Evolutionary conservation across 306 rosid species (phyloP).

Genomic region (Trifolium subterraneum): DNA sequence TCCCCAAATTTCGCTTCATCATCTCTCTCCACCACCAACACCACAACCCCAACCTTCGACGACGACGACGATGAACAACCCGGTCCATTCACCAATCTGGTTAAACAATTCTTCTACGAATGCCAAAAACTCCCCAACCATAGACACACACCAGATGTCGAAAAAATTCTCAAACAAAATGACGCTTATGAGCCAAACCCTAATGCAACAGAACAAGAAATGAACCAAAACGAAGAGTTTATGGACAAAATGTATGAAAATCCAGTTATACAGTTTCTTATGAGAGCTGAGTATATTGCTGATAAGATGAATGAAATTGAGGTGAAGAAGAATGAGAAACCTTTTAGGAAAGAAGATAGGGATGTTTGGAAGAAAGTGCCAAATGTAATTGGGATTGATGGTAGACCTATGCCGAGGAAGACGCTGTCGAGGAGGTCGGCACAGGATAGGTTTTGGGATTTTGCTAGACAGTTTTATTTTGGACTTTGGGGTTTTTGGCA

Average conservation of each 20-base stretch:
- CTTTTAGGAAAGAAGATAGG: slow-evolving; percentile 64
- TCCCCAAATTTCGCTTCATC: slow-evolving; percentile 70
- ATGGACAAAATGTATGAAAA: slow-evolving; percentile 52
- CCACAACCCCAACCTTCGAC: slow-evolving; percentile 37
- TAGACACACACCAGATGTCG: slow-evolving; percentile 80
- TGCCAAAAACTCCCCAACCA: slow-evolving; percentile 65
- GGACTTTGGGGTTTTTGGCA: slow-evolving; percentile 91
- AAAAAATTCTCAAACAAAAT: slow-evolving; percentile 59
- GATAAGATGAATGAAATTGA: slow-evolving; percentile 67
- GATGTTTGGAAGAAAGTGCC: slow-evolving; percentile 76
- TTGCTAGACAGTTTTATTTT: slow-evolving; percentile 74
- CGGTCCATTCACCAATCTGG: slow-evolving; percentile 57
- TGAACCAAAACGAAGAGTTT: slow-evolving; percentile 59
- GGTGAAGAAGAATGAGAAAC: slow-evolving; percentile 66
- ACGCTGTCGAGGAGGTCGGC: slow-evolving; percentile 55
- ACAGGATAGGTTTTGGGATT: slow-evolving; percentile 86
- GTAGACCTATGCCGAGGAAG: slow-evolving; percentile 88
- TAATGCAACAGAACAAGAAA: slow-evolving; percentile 70
- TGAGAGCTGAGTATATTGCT: slow-evolving; percentile 61
- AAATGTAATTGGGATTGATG: slow-evolving; percentile 72
- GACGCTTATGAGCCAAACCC: slow-evolving; percentile 58
- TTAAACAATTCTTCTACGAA: slow-evolving; percentile 73
- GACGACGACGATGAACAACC: slow-evolving; percentile 39
- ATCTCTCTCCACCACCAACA: slow-evolving; percentile 50
- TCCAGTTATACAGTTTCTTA: slow-evolving; percentile 66